Evolutionary conservation across 257 asterid genomes (phyloP).

Genomic region (Nyctanthes arbortristis): DNA sequence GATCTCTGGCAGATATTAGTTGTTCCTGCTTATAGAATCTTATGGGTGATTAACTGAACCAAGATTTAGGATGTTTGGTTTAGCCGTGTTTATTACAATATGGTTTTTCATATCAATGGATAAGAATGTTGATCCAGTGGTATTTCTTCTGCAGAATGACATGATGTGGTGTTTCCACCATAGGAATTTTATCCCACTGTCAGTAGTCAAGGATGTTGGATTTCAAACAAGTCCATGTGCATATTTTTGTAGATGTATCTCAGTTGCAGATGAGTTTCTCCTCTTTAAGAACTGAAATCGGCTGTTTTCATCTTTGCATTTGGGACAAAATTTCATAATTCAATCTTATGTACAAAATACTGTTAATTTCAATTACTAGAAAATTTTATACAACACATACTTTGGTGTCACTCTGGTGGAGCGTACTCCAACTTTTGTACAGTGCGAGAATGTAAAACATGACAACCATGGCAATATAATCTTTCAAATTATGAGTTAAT

Average conservation of each 20-base stretch:
- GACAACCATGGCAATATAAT: conserved; percentile 2
- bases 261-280: conserved; percentile 93
- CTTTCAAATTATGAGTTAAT: conserved; percentile 18
- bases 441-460: conserved; percentile 21
- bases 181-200: conserved; percentile 25
- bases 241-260: conserved; percentile 63
- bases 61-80: conserved; percentile 22
- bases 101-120: neutral
- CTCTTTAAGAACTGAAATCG: conserved; percentile 69
- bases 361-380: conserved; percentile 26
- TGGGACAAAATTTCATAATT: conserved; percentile 35
- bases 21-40: conserved; percentile 18
- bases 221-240: conserved; percentile 37
- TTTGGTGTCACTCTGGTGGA: conserved; percentile 11
- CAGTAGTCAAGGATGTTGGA: conserved; percentile 29
- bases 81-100: neutral
- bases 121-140: neutral
- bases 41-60: conserved; percentile 39
- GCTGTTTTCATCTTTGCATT: conserved; percentile 34
- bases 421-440: conserved; percentile 7
- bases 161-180: conserved; percentile 4
- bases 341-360: conserved; percentile 41
- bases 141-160: neutral
- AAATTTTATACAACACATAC: conserved; percentile 19
- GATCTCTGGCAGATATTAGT: conserved; percentile 10